phyloP scores from a whole-genome alignment of 208 protist genomes.

The Leishmania braziliensis region DNA sequence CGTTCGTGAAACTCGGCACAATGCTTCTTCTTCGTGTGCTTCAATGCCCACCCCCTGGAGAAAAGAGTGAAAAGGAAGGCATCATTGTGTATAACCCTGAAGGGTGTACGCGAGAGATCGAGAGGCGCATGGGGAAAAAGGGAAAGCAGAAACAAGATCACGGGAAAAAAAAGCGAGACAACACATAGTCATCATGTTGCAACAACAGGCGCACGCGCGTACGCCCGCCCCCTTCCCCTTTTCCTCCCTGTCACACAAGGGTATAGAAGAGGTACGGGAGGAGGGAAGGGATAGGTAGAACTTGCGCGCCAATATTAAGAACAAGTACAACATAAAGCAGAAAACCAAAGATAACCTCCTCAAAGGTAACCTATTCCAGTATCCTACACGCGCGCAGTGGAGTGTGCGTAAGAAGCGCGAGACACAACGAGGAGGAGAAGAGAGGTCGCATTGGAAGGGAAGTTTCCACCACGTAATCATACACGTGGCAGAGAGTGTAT shows the following conservation, averaged over 20 bases:
- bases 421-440: not conserved
- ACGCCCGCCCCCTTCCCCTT: not conserved
- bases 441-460: not conserved
- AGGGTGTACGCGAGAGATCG: not conserved
- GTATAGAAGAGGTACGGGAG: not conserved
- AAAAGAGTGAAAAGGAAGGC: slow-evolving; percentile 11
- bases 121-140: not conserved
- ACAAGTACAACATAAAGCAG: not conserved
- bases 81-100: not conserved
- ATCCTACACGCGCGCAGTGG: not conserved
- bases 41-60: not conserved
- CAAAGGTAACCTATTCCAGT: not conserved
- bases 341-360: not conserved
- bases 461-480: not conserved
- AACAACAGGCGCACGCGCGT: not conserved
- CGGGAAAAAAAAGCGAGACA: not conserved
- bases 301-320: not conserved
- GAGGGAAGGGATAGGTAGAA: not conserved
- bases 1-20: not conserved
- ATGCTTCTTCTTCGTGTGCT: not conserved
- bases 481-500: slow-evolving; percentile 12
- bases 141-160: not conserved
- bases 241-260: not conserved
- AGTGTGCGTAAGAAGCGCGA: not conserved
- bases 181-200: not conserved